Evolutionary conservation across 2,329 filamentous ascomycete genomes (phyloP).

Genomic region (Fusarium equiseti): DNA sequence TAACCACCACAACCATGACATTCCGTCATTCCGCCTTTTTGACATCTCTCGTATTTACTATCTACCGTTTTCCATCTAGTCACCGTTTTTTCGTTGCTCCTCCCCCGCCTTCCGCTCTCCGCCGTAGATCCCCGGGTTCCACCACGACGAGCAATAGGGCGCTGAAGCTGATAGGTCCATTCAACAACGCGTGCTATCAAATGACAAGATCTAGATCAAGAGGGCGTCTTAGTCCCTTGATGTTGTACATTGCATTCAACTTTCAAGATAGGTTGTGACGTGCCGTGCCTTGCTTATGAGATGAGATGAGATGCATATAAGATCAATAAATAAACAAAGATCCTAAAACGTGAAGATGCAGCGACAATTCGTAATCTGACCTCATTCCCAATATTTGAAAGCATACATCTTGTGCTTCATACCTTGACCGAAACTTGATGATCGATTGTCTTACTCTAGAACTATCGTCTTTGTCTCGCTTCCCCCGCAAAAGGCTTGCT

Average conservation of each 20-base stretch:
- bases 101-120: conserved; percentile 24
- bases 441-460: conserved; percentile 3
- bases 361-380: not conserved
- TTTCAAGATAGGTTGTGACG: not conserved
- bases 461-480: conserved; percentile 23
- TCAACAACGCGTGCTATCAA: conserved; percentile 31
- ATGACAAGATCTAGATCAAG: conserved; percentile 39
- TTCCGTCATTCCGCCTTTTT: not conserved
- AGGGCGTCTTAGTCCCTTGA: conserved; percentile 27
- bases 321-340: conserved; percentile 5
- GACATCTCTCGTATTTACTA: not conserved
- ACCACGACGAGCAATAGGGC: conserved; percentile 44
- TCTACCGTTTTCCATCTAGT: not conserved
- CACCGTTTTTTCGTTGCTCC: not conserved
- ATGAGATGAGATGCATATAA: conserved; percentile 22
- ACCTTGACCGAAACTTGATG: conserved; percentile 7
- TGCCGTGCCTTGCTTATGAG: conserved; percentile 14
- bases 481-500: conserved; percentile 31
- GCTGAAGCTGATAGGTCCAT: conserved; percentile 38
- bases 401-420: not conserved
- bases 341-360: conserved; percentile 5
- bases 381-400: not conserved
- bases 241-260: not conserved
- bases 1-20: conserved; percentile 17
- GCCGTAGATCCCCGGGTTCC: conserved; percentile 40